Percentiles rank a stretch among this genome's conserved stretches.
Evolutionary conservation across 768 basidiomycete genomes (phyloP).

Genomic region (Leucosporidium scottii): DNA sequence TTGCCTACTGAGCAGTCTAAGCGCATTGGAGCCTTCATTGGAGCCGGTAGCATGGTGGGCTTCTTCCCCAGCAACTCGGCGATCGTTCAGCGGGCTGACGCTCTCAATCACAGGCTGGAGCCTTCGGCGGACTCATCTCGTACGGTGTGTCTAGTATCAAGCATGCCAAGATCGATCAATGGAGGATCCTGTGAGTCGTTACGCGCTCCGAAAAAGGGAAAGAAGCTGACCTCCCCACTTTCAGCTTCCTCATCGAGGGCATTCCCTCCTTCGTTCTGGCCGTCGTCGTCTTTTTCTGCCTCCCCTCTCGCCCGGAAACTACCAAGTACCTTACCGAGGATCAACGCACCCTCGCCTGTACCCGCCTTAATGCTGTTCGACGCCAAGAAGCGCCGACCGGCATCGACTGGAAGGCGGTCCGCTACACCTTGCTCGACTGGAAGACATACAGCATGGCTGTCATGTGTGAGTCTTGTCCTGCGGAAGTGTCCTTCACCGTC

Average conservation of each 20-base stretch:
- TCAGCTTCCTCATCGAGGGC: conserved; percentile 45
- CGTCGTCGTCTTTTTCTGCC: conserved; percentile 43
- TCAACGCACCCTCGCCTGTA: conserved; percentile 42
- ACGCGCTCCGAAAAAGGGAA: background rate
- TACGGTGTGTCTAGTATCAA: background rate
- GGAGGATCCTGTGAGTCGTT: background rate
- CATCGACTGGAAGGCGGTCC: conserved; percentile 43
- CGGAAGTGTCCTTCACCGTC: too few relatives aligned
- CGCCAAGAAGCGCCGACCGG: conserved; percentile 30
- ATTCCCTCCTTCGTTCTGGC: conserved; percentile 43
- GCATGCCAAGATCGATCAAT: background rate
- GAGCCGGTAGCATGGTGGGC: conserved; percentile 39
- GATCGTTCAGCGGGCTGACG: conserved; percentile 11
- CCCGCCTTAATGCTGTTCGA: conserved; percentile 39
- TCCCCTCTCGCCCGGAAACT: conserved; percentile 44
- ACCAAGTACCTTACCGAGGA: conserved; percentile 42
- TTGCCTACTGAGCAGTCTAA: conserved; percentile 43
- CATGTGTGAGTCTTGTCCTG: conserved; percentile 22
- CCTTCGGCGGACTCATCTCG: background rate
- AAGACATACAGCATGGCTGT: conserved; percentile 39
- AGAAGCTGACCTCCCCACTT: background rate
- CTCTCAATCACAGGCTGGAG: background rate
- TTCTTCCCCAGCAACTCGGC: too few relatives aligned
- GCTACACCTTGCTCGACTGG: conserved; percentile 41
- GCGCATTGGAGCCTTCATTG: conserved; percentile 45